Conservation (phyloP, 805 yeast species). For the Brettanomyces naardenensis region DNA sequence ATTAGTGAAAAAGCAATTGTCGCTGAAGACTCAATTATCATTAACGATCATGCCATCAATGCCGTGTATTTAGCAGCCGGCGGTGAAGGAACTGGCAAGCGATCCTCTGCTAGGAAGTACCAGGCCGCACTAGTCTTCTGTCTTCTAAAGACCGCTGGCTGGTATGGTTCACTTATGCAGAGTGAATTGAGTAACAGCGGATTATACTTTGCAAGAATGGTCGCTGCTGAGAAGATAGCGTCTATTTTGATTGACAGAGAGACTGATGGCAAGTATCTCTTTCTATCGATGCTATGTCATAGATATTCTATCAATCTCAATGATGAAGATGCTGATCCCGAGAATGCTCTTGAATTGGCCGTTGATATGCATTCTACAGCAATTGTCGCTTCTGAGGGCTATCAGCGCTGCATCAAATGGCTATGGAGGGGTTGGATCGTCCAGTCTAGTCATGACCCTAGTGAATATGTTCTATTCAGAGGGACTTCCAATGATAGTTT, state of each 20-base stretch:
- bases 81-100: slow-evolving; percentile 58
- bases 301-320: slow-evolving; percentile 60
- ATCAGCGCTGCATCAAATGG: slow-evolving; percentile 83
- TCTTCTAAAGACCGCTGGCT: slow-evolving; percentile 63
- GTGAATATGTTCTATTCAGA: slow-evolving; percentile 56
- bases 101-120: slow-evolving; percentile 52
- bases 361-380: slow-evolving; percentile 76
- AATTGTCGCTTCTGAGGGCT: slow-evolving; percentile 74
- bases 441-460: slow-evolving; percentile 63
- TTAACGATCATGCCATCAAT: slow-evolving; percentile 49
- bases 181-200: slow-evolving; percentile 62
- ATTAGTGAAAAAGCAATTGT: slow-evolving; percentile 42
- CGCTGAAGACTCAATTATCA: slow-evolving; percentile 48
- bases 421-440: slow-evolving; percentile 91
- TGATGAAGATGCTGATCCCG: slow-evolving; percentile 53
- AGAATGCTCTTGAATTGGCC: slow-evolving; percentile 77
- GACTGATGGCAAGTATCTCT: slow-evolving; percentile 50
- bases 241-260: slow-evolving; percentile 59
- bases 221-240: slow-evolving; percentile 71
- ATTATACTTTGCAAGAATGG: slow-evolving; percentile 49
- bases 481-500: slow-evolving; percentile 49
- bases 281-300: slow-evolving; percentile 70
- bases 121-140: slow-evolving; percentile 64
- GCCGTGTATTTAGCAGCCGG: slow-evolving; percentile 73
- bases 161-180: slow-evolving; percentile 61